A percentile compares a stretch with the other conserved stretches of the same genome.
Evolutionary conservation across 345 rosid genomes (phyloP).

Genomic region (Lumnitzera racemosa): DNA sequence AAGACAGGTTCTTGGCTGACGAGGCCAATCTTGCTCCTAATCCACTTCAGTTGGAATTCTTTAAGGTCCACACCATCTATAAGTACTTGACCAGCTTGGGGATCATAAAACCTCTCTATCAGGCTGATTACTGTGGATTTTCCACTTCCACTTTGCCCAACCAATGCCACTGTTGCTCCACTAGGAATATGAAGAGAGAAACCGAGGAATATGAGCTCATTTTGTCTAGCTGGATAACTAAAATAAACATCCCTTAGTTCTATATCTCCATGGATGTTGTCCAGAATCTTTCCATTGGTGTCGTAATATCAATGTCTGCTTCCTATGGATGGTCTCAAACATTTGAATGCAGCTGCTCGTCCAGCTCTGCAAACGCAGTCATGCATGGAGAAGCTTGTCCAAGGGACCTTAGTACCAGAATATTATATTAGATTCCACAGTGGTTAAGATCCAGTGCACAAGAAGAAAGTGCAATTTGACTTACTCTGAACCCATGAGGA

Average conservation of each 20-base stretch:
- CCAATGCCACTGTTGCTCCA: constrained; percentile 69
- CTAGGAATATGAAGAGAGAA: constrained; percentile 57
- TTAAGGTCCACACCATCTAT: constrained; percentile 60
- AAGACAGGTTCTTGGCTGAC: constrained; percentile 85
- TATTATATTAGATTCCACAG: not conserved
- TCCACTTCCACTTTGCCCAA: constrained; percentile 89
- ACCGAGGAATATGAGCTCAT: constrained; percentile 56
- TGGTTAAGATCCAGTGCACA: too few relatives aligned
- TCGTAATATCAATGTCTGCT: constrained; percentile 59
- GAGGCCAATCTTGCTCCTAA: constrained; percentile 62
- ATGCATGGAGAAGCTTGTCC: constrained; percentile 82
- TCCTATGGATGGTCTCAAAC: constrained; percentile 68
- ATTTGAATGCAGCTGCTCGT: constrained; percentile 72
- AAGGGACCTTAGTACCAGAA: constrained; percentile 43
- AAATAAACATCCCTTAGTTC: constrained; percentile 16
- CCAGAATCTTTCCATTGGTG: constrained; percentile 37
- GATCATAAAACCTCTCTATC: constrained; percentile 81
- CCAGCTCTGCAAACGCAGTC: constrained; percentile 71
- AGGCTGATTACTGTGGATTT: constrained; percentile 77
- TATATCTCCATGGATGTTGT: constrained; percentile 59
- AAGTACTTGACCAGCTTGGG: constrained; percentile 50
- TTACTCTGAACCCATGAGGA: constrained; percentile 34
- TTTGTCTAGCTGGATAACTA: constrained; percentile 77
- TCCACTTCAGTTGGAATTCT: constrained; percentile 72
- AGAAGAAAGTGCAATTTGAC: constrained; percentile 1